Base-by-base conservation (phyloP, 2,329 filamentous ascomycete species). In the Claviceps cyperi region DNA sequence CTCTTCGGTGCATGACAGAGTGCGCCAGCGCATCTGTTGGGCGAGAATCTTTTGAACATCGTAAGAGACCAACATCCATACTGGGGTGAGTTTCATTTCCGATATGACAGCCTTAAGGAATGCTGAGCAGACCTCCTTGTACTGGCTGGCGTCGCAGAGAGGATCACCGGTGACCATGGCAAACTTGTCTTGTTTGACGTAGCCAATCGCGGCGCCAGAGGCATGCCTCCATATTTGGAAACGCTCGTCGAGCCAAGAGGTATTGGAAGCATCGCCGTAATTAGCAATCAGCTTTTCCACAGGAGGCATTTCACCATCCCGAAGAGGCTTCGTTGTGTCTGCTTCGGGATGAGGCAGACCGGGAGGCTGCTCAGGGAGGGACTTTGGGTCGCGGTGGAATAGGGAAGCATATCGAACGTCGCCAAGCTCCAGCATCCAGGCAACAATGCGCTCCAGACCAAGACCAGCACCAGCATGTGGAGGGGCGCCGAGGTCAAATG, bases 251-350 rank as follows among this genome's bases (percentile, higher is more conserved):
- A 92, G 77, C 88, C 89, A 96, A 0, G 88, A 92, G 0, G 90
- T 96, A 61, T 94, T 94, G 46, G 88, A 89, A 2, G 90, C 88
- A 65, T 96, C 90, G 54, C 90, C 90, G 58, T 96, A 96, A 66
- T 96, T 96, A 61, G 88, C 88, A 64, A 96, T 89, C 41, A 96
- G 80, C 62, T 94, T 84, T 63, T 90, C 86, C 5, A 96, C 64
- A 0, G 86, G 75, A 48, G 89, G 89, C 49, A 84, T 71, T 47
- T 81, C 73, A 60, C 70, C 73, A 51, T 67, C 73, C 56, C 66
- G 56, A 11, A 66, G 66, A 45, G 63, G 62, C 56, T 69, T 68
- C 13, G 68, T 76, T 0, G 90, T 96, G 61, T 89, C 89, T 6
- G 89, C 85, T 57, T 94, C 86, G 3, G 88, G 87, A 62, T 95